Conservation (phyloP, 176 grass and related monocot genomes). For the Musa itinerans region DNA sequence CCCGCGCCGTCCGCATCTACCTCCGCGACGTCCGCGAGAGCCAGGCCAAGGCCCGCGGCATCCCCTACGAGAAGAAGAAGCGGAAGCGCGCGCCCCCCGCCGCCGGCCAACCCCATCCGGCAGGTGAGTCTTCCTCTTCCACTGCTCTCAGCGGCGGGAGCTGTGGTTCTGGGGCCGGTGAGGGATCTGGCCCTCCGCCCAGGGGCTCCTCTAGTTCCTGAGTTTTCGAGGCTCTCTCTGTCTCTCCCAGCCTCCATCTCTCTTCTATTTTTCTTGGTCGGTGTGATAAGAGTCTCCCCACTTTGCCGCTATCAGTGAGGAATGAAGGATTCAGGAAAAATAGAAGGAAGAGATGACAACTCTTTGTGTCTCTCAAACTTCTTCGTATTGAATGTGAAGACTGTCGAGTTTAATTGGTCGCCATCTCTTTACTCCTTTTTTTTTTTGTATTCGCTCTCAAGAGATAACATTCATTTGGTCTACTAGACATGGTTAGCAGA, state of each 20-base stretch:
- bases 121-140: conserved; percentile 27
- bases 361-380: background rate
- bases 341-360: no score
- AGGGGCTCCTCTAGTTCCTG: conserved; percentile 13
- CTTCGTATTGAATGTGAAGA: background rate
- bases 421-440: no score
- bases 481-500: no score
- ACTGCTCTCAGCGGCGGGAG: conserved; percentile 12
- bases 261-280: background rate
- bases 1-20: conserved; percentile 90
- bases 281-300: no score
- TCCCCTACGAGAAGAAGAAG: conserved; percentile 98
- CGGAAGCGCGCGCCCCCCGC: conserved; percentile 50
- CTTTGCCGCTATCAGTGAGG: no score
- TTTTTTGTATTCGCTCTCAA: no score
- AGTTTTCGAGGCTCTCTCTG: background rate
- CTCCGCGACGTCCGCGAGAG: conserved; percentile 90
- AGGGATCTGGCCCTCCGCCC: conserved; percentile 13
- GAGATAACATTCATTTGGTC: no score
- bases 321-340: no score
- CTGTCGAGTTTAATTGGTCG: no score
- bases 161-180: conserved; percentile 11
- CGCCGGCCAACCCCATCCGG: background rate
- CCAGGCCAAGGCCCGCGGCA: conserved; percentile 89
- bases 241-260: background rate